Conservation (phyloP, 2,329 filamentous ascomycete species). For the Aspergillus clavatus region DNA sequence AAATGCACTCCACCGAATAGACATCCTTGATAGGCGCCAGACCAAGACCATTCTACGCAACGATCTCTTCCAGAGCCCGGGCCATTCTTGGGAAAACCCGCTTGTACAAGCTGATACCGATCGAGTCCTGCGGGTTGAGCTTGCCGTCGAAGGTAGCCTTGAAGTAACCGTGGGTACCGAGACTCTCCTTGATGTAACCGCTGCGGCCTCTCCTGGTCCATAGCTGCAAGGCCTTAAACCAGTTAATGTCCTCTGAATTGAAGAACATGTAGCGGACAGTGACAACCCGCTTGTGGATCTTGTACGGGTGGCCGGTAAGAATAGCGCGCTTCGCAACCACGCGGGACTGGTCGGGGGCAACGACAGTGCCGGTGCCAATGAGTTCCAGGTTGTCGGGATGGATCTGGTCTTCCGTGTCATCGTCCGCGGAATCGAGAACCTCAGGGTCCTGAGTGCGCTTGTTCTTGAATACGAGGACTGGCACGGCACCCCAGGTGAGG, state of each 20-base stretch:
- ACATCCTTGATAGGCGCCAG: no score
- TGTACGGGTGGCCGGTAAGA: constrained; percentile 92
- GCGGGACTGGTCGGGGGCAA: constrained; percentile 67
- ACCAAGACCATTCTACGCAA: constrained; percentile 15
- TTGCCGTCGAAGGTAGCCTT: constrained; percentile 96
- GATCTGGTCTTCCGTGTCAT: constrained; percentile 33
- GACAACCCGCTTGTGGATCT: constrained; percentile 97
- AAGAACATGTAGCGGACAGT: constrained; percentile 99
- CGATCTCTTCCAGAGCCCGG: constrained; percentile 39
- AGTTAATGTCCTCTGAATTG: constrained; percentile 87
- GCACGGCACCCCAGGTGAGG: constrained; percentile 87
- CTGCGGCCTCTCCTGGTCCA: constrained; percentile 88
- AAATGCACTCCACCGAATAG: constrained; percentile 1
- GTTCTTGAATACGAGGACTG: constrained; percentile 78
- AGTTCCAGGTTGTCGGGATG: constrained; percentile 57
- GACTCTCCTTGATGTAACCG: constrained; percentile 86
- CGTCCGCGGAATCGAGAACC: constrained; percentile 42
- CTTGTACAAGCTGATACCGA: constrained; percentile 87
- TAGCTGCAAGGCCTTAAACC: constrained; percentile 94
- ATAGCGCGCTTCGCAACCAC: constrained; percentile 92
- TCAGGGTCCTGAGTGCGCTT: constrained; percentile 32
- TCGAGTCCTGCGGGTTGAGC: constrained; percentile 91
- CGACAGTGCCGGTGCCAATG: constrained; percentile 79
- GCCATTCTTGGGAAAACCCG: constrained; percentile 74
- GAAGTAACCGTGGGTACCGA: constrained; percentile 99